These are phyloP conservation scores for Fulvia fulva DNA, from an alignment of 2,329 filamentous ascomycete species.

Conservation along the genomic window DNA sequence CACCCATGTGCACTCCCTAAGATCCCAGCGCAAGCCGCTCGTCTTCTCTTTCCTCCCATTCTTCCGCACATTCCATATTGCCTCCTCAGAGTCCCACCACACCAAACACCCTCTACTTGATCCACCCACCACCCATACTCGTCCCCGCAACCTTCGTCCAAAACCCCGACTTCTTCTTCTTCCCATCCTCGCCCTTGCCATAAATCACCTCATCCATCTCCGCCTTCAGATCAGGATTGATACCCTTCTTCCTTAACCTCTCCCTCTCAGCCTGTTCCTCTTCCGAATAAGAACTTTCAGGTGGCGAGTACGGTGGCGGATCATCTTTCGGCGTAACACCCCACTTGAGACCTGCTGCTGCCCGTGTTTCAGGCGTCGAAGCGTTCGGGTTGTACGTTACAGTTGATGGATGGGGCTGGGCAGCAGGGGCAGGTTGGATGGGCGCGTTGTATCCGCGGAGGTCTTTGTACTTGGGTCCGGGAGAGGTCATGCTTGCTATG, in stretches of 20 bases:
- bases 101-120: no score
- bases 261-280: slow-evolving; percentile 12
- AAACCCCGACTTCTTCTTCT: slow-evolving; percentile 4
- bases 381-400: background rate
- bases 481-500: background rate
- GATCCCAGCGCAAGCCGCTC: no score
- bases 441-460: background rate
- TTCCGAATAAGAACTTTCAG: slow-evolving; percentile 7
- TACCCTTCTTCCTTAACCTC: slow-evolving; percentile 11
- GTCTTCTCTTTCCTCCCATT: no score
- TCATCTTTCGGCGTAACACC: slow-evolving; percentile 8
- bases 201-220: slow-evolving; percentile 13
- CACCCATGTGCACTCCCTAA: no score
- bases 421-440: no score
- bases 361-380: background rate
- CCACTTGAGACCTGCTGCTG: slow-evolving; percentile 12
- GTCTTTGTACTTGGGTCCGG: background rate
- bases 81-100: no score
- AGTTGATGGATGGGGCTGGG: no score
- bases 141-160: slow-evolving; percentile 16
- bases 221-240: slow-evolving; percentile 16
- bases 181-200: slow-evolving; percentile 10
- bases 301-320: slow-evolving; percentile 1
- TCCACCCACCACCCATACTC: slow-evolving; percentile 12
- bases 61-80: no score